These are phyloP conservation scores for Wickerhamiella alocasiicola DNA, from an alignment of 805 yeast species.

Conservation along the genomic window DNA sequence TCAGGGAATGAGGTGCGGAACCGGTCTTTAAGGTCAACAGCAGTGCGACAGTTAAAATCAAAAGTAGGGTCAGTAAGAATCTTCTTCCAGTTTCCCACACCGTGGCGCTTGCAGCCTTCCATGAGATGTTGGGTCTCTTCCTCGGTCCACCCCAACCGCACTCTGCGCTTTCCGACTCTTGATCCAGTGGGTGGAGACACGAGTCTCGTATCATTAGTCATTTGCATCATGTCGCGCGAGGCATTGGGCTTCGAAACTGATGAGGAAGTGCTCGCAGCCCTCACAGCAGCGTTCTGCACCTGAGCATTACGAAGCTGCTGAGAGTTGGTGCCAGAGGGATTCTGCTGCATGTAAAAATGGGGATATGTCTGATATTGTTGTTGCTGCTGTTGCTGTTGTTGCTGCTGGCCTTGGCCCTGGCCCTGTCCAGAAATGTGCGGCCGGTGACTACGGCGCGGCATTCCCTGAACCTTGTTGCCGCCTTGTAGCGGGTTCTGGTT, in stretches of 20 bases:
- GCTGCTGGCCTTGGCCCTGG: constrained; percentile 3
- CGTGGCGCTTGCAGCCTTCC: constrained; percentile 33
- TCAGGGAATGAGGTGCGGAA: constrained; percentile 36
- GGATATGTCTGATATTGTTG: constrained; percentile 4
- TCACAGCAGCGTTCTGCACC: constrained; percentile 5
- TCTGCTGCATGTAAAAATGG: constrained; percentile 4
- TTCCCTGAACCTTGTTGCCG: not conserved
- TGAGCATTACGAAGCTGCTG: constrained; percentile 2
- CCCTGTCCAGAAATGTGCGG: constrained; percentile 3
- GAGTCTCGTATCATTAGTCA: constrained; percentile 5
- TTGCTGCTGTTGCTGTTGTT: constrained; percentile 5
- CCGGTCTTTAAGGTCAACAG: constrained; percentile 35
- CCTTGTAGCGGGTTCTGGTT: constrained; percentile 3
- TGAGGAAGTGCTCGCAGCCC: not conserved
- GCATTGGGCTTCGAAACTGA: not conserved
- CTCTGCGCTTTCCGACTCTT: constrained; percentile 27
- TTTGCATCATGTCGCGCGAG: not conserved
- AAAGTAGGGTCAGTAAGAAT: constrained; percentile 32
- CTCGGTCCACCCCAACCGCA: constrained; percentile 32
- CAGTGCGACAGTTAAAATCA: constrained; percentile 33
- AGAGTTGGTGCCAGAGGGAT: not conserved
- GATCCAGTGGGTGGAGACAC: constrained; percentile 2
- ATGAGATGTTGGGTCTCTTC: constrained; percentile 32
- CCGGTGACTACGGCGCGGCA: constrained; percentile 4
- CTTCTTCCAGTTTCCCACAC: constrained; percentile 38